These are phyloP conservation scores for Vanrija pseudolonga DNA, from an alignment of 1,284 basidiomycete genomes.

Conservation along the genomic window DNA sequence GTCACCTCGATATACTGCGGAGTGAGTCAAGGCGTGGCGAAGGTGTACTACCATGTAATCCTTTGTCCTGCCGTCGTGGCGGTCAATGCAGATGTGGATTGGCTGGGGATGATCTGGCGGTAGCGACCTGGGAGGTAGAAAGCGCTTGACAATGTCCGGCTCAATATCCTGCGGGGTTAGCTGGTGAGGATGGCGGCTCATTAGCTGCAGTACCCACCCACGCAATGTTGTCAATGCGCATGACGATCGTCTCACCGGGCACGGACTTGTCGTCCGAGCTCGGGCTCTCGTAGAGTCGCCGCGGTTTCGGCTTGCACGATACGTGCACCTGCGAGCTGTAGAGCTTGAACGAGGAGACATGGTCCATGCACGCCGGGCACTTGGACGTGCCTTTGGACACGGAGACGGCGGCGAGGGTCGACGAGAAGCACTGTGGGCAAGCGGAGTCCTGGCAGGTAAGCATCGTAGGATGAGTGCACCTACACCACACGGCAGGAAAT, in stretches of 20 bases:
- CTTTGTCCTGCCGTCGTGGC: constrained; percentile 44
- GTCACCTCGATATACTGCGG: constrained; percentile 45
- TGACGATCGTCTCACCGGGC: constrained; percentile 20
- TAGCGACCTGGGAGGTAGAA: constrained; percentile 38
- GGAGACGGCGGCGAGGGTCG: constrained; percentile 35
- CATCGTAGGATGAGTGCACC: constrained; percentile 1
- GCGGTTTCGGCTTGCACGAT: not conserved
- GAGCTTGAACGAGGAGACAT: constrained; percentile 20
- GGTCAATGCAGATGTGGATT: constrained; percentile 47
- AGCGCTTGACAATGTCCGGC: constrained; percentile 37
- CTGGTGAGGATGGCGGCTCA: not conserved
- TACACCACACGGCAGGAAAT: constrained; percentile 31
- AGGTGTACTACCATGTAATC: constrained; percentile 42
- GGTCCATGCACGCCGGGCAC: constrained; percentile 31
- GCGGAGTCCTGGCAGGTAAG: constrained; percentile 23
- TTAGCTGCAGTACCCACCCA: constrained; percentile 26
- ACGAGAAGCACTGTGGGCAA: constrained; percentile 39
- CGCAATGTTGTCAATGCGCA: constrained; percentile 48
- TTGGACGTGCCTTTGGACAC: constrained; percentile 25
- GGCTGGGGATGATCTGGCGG: constrained; percentile 31
- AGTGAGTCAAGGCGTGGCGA: constrained; percentile 1
- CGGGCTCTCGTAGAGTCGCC: not conserved
- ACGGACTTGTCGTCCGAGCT: not conserved
- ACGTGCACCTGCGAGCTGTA: not conserved
- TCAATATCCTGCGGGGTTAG: constrained; percentile 39